Evolutionary conservation across 495 filamentous ascomycete genomes (phyloP).

Genomic region (Parmelia sp.): DNA sequence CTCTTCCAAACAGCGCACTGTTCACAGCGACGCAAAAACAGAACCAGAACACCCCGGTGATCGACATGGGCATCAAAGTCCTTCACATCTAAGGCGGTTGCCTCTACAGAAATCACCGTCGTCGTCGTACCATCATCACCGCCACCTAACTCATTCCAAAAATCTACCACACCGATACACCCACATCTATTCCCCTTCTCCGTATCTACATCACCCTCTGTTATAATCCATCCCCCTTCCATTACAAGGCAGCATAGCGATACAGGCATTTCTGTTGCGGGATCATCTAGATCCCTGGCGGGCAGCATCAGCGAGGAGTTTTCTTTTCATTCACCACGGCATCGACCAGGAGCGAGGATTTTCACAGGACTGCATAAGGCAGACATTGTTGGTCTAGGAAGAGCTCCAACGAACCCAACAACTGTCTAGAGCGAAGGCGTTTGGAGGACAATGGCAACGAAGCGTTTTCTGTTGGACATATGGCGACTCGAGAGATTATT

Average conservation of each 20-base stretch:
- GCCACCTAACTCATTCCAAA: background rate
- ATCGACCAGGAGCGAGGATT: constrained; percentile 13
- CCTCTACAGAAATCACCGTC: background rate
- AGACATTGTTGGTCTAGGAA: constrained; percentile 25
- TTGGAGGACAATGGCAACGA: constrained; percentile 1
- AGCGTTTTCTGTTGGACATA: constrained; percentile 11
- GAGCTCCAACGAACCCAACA: constrained; percentile 23
- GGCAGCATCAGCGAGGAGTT: constrained; percentile 18
- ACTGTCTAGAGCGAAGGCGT: constrained; percentile 23
- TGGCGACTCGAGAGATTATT: background rate
- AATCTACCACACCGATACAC: constrained; percentile 2
- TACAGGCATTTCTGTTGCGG: background rate
- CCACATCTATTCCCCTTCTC: background rate
- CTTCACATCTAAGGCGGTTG: constrained; percentile 16
- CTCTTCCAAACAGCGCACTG: constrained; percentile 8
- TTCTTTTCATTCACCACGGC: constrained; percentile 12
- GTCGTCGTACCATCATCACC: background rate
- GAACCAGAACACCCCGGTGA: constrained; percentile 12
- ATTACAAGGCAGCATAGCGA: constrained; percentile 19
- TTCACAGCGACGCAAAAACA: constrained; percentile 14
- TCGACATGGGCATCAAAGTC: constrained; percentile 22
- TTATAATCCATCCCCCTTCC: background rate
- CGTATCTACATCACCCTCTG: background rate
- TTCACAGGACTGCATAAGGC: constrained; percentile 10
- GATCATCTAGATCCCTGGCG: constrained; percentile 5